phyloP scores from a whole-genome alignment of 441 rosid species.

The Erodium moschatum region DNA sequence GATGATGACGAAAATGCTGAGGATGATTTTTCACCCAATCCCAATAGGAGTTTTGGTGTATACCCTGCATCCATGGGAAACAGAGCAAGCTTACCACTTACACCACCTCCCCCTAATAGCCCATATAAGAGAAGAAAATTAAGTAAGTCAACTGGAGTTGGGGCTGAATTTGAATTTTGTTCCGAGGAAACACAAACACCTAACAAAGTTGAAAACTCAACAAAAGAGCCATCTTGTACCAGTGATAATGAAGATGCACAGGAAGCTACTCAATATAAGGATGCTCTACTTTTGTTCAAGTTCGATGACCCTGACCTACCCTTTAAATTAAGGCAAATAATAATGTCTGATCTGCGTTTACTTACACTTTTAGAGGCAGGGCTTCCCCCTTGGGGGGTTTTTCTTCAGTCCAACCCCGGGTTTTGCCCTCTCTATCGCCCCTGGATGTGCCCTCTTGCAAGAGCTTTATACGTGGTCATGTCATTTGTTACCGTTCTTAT shows the following conservation, averaged over 20 bases:
- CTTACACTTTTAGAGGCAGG: slow-evolving; percentile 30
- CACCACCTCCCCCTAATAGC: slow-evolving; percentile 58
- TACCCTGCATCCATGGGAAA: slow-evolving; percentile 25
- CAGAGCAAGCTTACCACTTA: slow-evolving; percentile 36
- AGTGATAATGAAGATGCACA: slow-evolving; percentile 23
- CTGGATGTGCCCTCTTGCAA: slow-evolving; percentile 31
- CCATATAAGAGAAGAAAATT: slow-evolving; percentile 72
- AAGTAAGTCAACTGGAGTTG: slow-evolving; percentile 28
- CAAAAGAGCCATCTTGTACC: slow-evolving; percentile 28
- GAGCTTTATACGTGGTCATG: slow-evolving; percentile 23
- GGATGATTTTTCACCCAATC: slow-evolving; percentile 35
- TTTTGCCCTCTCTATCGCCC: slow-evolving; percentile 28
- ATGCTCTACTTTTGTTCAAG: slow-evolving; percentile 24
- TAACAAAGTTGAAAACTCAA: slow-evolving; percentile 27
- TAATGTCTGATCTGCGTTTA: slow-evolving; percentile 27
- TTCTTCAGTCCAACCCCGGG: slow-evolving; percentile 32
- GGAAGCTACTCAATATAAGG: slow-evolving; percentile 20
- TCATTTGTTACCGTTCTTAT: slow-evolving; percentile 26
- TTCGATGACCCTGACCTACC: slow-evolving; percentile 32
- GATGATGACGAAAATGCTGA: slow-evolving; percentile 33
- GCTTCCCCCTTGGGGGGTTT: slow-evolving; percentile 34
- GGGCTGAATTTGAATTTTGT: slow-evolving; percentile 50
- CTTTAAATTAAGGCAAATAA: slow-evolving; percentile 23
- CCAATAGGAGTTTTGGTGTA: slow-evolving; percentile 33
- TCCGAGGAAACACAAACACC: slow-evolving; percentile 44